These are phyloP conservation scores for Volvariella surrecta DNA, from an alignment of 1,284 basidiomycete genomes.

Conservation along the genomic window DNA sequence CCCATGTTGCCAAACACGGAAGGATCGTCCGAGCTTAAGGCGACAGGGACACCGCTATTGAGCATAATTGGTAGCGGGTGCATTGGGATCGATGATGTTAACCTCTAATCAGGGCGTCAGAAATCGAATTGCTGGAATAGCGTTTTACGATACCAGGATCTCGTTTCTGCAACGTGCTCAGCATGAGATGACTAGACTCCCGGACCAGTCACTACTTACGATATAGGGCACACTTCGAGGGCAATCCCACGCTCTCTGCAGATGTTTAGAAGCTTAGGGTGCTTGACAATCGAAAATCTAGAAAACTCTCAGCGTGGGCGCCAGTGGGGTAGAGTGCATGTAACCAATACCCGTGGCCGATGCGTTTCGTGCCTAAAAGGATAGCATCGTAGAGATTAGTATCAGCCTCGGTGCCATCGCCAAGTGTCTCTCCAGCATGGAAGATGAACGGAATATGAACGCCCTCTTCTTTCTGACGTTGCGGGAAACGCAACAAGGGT, in stretches of 20 bases:
- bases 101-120: slow-evolving; percentile 30
- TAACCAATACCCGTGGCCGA: slow-evolving; percentile 65
- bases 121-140: not conserved
- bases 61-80: slow-evolving; percentile 61
- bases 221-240: slow-evolving; percentile 66
- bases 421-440: slow-evolving; percentile 73
- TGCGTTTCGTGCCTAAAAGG: slow-evolving; percentile 66
- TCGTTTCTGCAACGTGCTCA: slow-evolving; percentile 19
- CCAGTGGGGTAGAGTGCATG: slow-evolving; percentile 1
- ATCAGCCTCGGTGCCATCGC: slow-evolving; percentile 64
- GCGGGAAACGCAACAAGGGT: slow-evolving; percentile 51
- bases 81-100: slow-evolving; percentile 69
- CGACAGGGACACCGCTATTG: slow-evolving; percentile 63
- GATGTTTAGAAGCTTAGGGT: slow-evolving; percentile 60
- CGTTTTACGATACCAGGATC: slow-evolving; percentile 2
- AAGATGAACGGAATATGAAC: slow-evolving; percentile 72
- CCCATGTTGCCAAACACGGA: slow-evolving; percentile 73
- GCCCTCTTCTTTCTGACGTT: slow-evolving; percentile 45
- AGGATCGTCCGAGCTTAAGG: slow-evolving; percentile 68
- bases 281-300: slow-evolving; percentile 66
- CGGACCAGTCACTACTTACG: slow-evolving; percentile 33
- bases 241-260: slow-evolving; percentile 58
- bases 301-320: not conserved
- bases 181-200: slow-evolving; percentile 25
- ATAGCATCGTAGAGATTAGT: slow-evolving; percentile 75